Conservation (phyloP, 164 flowering plant species). For the Tetracentron sinense region DNA sequence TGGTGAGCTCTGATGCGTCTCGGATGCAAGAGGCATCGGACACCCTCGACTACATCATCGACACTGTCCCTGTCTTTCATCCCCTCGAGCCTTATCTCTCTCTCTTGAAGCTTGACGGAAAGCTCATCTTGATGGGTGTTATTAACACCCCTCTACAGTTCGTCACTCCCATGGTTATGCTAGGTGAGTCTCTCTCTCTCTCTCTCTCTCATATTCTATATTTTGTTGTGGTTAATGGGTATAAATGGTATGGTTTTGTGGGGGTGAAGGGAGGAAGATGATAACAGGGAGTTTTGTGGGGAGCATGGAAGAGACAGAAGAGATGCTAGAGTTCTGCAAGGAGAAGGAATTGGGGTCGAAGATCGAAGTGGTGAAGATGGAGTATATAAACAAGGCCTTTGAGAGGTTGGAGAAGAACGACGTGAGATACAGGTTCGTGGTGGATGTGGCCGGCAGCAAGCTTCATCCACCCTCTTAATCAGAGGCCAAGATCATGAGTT, state of each 20-base stretch:
- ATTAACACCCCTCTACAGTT: conserved; percentile 59
- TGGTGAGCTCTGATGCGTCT: conserved; percentile 54
- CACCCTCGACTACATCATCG: conserved; percentile 67
- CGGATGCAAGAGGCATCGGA: conserved; percentile 46
- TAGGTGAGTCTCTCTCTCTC: conserved; percentile 38
- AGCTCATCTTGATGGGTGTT: conserved; percentile 64
- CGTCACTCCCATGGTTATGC: conserved; percentile 67
- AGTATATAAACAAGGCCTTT: conserved; percentile 63
- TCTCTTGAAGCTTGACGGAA: conserved; percentile 64
- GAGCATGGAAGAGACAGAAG: conserved; percentile 78
- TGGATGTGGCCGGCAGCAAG: conserved; percentile 84
- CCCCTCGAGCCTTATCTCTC: conserved; percentile 70
- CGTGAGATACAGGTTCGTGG: conserved; percentile 75
- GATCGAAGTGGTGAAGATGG: conserved; percentile 73
- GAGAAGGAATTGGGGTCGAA: conserved; percentile 53
- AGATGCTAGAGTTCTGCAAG: conserved; percentile 70
- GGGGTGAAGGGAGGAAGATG: conserved; percentile 62
- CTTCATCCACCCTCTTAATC: conserved; percentile 36
- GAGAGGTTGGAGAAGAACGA: conserved; percentile 86
- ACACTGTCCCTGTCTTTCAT: conserved; percentile 61
- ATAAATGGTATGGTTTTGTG: background rate
- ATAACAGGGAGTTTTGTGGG: conserved; percentile 82
- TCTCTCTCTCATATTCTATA: background rate
- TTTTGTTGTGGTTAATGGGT: background rate
- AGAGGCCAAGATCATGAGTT: too few relatives aligned